These are phyloP conservation scores for Pleurotus tuoliensis DNA, from an alignment of 768 basidiomycete species.

Conservation along the genomic window DNA sequence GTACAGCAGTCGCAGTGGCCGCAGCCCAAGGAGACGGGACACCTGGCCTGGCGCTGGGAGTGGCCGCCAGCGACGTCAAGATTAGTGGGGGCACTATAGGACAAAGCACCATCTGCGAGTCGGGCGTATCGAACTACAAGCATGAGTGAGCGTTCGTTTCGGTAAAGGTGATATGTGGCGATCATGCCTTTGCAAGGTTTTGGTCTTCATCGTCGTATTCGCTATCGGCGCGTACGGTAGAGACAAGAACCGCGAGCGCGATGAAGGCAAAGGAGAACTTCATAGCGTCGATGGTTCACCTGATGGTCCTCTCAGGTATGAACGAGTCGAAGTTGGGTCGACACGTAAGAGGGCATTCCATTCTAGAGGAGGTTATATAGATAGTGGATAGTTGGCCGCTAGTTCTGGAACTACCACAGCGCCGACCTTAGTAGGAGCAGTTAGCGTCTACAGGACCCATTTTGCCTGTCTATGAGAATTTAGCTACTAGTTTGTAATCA, in stretches of 20 bases:
- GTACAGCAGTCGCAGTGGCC: background rate
- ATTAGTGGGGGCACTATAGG: background rate
- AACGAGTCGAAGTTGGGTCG: too few species aligned
- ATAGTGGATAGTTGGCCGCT: too few species aligned
- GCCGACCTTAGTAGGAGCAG: too few species aligned
- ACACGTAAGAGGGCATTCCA: too few species aligned
- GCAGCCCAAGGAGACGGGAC: background rate
- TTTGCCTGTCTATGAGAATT: too few species aligned
- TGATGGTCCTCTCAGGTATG: too few species aligned
- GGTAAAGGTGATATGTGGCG: background rate
- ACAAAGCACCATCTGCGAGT: background rate
- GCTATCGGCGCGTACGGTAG: background rate
- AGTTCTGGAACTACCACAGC: too few species aligned
- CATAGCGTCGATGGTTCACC: background rate
- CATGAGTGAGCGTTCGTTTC: too few species aligned
- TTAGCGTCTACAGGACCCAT: too few species aligned
- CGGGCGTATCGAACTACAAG: background rate
- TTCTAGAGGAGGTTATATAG: too few species aligned
- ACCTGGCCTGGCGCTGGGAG: conserved; percentile 1
- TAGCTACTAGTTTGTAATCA: too few species aligned
- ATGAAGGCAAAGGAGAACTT: conserved; percentile 1
- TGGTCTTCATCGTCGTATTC: background rate
- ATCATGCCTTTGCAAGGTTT: background rate
- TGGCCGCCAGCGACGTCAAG: background rate
- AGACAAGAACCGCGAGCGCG: background rate